These are phyloP conservation scores for Salix purpurea DNA, from an alignment of 345 rosid genomes.

Conservation along the genomic window DNA sequence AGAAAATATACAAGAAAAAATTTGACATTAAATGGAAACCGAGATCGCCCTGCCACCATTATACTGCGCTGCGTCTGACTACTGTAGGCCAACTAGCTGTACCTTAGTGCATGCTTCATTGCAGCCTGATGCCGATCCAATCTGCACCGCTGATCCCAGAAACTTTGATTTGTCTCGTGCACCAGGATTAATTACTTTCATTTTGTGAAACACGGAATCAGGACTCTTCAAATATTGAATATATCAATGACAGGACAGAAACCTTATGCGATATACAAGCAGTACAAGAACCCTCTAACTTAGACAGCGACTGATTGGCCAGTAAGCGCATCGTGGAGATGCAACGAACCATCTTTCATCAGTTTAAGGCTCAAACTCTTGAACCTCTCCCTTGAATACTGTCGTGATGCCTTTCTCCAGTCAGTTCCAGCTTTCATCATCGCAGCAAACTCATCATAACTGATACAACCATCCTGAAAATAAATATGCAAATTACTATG, in stretches of 20 bases:
- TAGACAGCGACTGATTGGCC: conserved; percentile 74
- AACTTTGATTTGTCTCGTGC: not conserved
- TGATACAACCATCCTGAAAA: conserved; percentile 73
- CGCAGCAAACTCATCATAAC: conserved; percentile 87
- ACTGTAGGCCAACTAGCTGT: not conserved
- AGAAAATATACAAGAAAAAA: conserved; percentile 16
- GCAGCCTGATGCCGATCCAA: conserved; percentile 11
- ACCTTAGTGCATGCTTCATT: conserved; percentile 11
- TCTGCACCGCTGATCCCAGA: not conserved
- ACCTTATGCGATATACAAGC: conserved; percentile 9
- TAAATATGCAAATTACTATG: not conserved
- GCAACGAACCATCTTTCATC: conserved; percentile 96
- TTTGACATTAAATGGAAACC: not conserved
- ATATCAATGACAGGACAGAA: conserved; percentile 2
- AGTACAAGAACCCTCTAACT: conserved; percentile 12
- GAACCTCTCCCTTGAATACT: conserved; percentile 94
- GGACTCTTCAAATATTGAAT: conserved; percentile 5
- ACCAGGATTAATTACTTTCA: not conserved
- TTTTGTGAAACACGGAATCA: conserved; percentile 7
- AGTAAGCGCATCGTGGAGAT: conserved; percentile 77
- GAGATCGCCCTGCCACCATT: conserved; percentile 1
- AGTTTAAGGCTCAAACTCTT: conserved; percentile 89
- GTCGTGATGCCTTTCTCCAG: conserved; percentile 98
- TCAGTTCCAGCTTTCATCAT: conserved; percentile 99
- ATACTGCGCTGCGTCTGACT: conserved; percentile 6